These are phyloP conservation scores for Harringtonia aguacate DNA, from an alignment of 2,329 filamentous ascomycete species.

Conservation along the genomic window DNA sequence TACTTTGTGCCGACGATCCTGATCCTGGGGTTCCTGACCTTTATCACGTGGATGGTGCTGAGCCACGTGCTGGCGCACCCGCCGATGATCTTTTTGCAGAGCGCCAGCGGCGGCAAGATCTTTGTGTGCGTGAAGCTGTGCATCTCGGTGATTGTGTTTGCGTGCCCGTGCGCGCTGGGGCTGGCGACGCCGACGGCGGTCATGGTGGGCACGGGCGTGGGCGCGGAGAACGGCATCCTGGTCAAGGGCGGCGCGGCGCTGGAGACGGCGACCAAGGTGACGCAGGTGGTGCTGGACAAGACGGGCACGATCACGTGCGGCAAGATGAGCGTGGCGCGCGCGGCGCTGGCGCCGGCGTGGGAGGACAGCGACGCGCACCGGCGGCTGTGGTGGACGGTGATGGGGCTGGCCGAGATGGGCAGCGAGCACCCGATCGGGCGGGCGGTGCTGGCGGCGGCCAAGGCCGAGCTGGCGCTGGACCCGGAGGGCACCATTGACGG, in stretches of 20 bases:
- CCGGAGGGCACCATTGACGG: slow-evolving; percentile 69
- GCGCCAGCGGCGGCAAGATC: slow-evolving; percentile 74
- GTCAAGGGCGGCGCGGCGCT: slow-evolving; percentile 92
- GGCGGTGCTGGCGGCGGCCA: slow-evolving; percentile 69
- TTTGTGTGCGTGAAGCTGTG: slow-evolving; percentile 97
- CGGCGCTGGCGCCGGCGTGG: slow-evolving; percentile 60
- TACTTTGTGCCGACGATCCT: slow-evolving; percentile 92
- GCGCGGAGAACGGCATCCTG: slow-evolving; percentile 91
- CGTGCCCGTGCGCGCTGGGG: slow-evolving; percentile 93
- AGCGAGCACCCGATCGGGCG: slow-evolving; percentile 95
- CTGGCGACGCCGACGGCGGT: slow-evolving; percentile 92
- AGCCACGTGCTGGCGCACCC: slow-evolving; percentile 76
- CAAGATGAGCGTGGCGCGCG: slow-evolving; percentile 82
- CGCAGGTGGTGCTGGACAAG: slow-evolving; percentile 87
- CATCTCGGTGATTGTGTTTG: slow-evolving; percentile 97
- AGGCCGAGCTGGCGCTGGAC: slow-evolving; percentile 61
- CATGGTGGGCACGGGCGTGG: slow-evolving; percentile 97
- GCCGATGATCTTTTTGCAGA: slow-evolving; percentile 76
- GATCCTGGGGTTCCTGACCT: slow-evolving; percentile 72
- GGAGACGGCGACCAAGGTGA: slow-evolving; percentile 83
- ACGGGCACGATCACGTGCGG: slow-evolving; percentile 91
- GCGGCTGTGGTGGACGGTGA: slow-evolving; percentile 87
- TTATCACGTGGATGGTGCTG: slow-evolving; percentile 86
- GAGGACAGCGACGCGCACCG: slow-evolving; percentile 54
- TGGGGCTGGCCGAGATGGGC: slow-evolving; percentile 90